These are phyloP conservation scores for Saccharomyces hybrid DNA, from an alignment of 1,139 yeast species.

Conservation along the genomic window DNA sequence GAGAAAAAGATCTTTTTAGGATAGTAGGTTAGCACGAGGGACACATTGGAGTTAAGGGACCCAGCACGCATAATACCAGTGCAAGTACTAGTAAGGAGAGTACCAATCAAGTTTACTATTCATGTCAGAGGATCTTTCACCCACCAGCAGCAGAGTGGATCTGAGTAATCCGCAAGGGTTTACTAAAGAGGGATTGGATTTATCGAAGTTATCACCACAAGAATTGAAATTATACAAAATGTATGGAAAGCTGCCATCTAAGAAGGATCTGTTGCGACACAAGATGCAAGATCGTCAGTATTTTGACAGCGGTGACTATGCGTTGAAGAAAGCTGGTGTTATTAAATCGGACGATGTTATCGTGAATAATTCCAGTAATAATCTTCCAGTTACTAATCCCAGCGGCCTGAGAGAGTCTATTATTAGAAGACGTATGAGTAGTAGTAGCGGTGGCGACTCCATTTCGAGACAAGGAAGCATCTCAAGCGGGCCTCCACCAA, in stretches of 20 bases:
- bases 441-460: slow-evolving; percentile 29
- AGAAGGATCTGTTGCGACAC: slow-evolving; percentile 70
- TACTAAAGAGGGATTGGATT: slow-evolving; percentile 36
- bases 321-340: slow-evolving; percentile 62
- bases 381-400: slow-evolving; percentile 31
- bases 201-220: slow-evolving; percentile 55
- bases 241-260: slow-evolving; percentile 85
- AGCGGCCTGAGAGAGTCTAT: slow-evolving; percentile 31
- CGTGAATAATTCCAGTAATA: slow-evolving; percentile 19
- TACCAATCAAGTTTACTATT: background rate
- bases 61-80: background rate
- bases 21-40: background rate
- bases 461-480: slow-evolving; percentile 30
- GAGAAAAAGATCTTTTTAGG: background rate
- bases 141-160: slow-evolving; percentile 25
- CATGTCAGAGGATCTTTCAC: slow-evolving; percentile 23
- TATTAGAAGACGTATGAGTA: slow-evolving; percentile 28
- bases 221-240: slow-evolving; percentile 63
- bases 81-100: background rate
- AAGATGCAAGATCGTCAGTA: slow-evolving; percentile 84
- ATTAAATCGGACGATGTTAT: slow-evolving; percentile 22
- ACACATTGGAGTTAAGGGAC: background rate
- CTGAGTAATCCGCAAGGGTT: slow-evolving; percentile 12
- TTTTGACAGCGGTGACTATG: slow-evolving; percentile 96
- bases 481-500: slow-evolving; percentile 33